Base-by-base conservation (phyloP, 2,329 filamentous ascomycete species). In the Cryphonectria japonica region DNA sequence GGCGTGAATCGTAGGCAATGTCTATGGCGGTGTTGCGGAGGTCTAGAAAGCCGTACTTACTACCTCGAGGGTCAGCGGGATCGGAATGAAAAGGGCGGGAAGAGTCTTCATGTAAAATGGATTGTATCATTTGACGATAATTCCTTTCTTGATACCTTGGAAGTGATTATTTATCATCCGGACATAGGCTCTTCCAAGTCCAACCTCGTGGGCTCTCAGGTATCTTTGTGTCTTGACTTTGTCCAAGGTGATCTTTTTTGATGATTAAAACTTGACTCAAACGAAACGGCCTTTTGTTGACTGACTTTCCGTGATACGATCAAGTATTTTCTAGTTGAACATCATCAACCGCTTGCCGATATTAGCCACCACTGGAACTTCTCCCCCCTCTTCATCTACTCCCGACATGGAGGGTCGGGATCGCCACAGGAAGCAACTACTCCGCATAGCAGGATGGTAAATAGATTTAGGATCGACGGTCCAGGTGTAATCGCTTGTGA, bases 11-110 rank as follows among this genome's bases (percentile, higher is more conserved):
- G 43, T 50, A 37, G 69, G 37, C 50, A 37, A 69, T 67, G n/a
- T 66, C 52, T 3, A 73, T 52, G 22, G 46, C 54, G 3, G 72
- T 69, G 46, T n/a, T 41, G 14, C 70, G 70, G 72, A 70, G 32
- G 66, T 26, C 67, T 29, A 71, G 68, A 4, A 68, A 61, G 13
- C 70, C 64, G 22, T 72, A 72, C 72, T 73, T 72, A 72, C 72
- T 73, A 37, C 32, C 22, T 54, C 7, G 7, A 16, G 11, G 50
- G 22, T 52, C 14, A 68, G 32, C 50, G 9, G 22, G 39, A 14
- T 26, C 5, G 3, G 14, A 46, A 46, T n/a, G 46, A 9, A n/a
- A 2, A 50, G 13, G n/a, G 29, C n/a, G 6, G 29, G 43, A 13
- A 13, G 3, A n/a, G 32, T 41, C 14, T 11, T n/a, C 22, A 50